Evolutionary conservation across 495 filamentous ascomycete species (phyloP).

Genomic region (Rhizodiscina lignyota): DNA sequence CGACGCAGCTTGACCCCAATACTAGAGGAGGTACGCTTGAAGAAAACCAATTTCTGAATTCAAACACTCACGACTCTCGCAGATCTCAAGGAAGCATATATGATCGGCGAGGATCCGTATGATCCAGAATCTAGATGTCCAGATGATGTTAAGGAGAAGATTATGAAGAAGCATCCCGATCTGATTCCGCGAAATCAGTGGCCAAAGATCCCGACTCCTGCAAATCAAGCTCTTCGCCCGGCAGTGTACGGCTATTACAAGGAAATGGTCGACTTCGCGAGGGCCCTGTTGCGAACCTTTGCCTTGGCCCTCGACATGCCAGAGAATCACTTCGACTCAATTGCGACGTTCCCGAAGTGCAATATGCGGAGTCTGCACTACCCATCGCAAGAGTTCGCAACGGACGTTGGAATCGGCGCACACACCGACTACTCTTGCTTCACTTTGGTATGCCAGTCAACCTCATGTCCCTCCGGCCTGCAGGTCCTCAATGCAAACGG

Average conservation of each 20-base stretch:
- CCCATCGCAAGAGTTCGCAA: too few relatives aligned
- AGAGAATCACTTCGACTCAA: constrained; percentile 7
- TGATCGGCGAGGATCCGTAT: constrained; percentile 9
- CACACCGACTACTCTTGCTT: constrained; percentile 13
- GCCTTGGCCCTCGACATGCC: constrained; percentile 6
- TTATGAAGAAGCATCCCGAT: too few relatives aligned
- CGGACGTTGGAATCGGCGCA: constrained; percentile 7
- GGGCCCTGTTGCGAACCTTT: constrained; percentile 6
- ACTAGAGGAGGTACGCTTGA: too few relatives aligned
- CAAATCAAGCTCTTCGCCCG: constrained; percentile 4
- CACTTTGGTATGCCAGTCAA: constrained; percentile 19
- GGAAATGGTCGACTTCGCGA: constrained; percentile 3
- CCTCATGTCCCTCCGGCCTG: constrained; percentile 25
- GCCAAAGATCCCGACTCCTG: constrained; percentile 2
- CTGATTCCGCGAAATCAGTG: constrained; percentile 2
- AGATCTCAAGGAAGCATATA: constrained; percentile 12
- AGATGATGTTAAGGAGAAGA: too few relatives aligned
- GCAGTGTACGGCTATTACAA: constrained; percentile 8
- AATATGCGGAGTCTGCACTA: too few relatives aligned
- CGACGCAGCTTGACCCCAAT: too few relatives aligned
- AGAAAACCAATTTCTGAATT: too few relatives aligned
- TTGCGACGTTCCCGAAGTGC: too few relatives aligned
- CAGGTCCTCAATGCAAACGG: constrained; percentile 23
- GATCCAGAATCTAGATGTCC: constrained; percentile 8
- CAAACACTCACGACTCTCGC: too few relatives aligned